These are phyloP conservation scores for Hermanozyma aechmeae DNA, from an alignment of 805 yeast species.

Conservation along the genomic window DNA sequence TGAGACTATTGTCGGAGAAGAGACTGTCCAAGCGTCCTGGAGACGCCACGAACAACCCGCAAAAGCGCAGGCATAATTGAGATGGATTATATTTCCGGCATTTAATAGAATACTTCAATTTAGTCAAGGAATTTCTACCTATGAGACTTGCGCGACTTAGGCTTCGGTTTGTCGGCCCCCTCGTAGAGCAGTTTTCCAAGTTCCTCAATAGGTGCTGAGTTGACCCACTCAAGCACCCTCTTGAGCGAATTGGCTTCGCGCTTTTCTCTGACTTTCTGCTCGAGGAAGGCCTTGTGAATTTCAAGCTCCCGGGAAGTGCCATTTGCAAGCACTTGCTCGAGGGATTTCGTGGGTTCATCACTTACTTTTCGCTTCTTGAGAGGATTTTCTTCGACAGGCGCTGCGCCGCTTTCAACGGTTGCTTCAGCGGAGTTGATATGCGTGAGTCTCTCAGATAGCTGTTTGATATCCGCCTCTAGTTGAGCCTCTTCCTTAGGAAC, in stretches of 20 bases:
- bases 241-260: constrained; percentile 31
- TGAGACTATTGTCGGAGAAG: constrained; percentile 5
- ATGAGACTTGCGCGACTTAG: constrained; percentile 9
- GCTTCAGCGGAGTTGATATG: constrained; percentile 17
- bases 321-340: neutral
- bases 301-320: constrained; percentile 20
- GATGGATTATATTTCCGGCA: neutral
- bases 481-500: constrained; percentile 21
- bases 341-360: neutral
- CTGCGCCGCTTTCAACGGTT: constrained; percentile 10
- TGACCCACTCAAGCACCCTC: constrained; percentile 54
- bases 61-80: neutral
- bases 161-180: constrained; percentile 34
- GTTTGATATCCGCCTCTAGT: constrained; percentile 22
- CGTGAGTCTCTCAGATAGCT: constrained; percentile 15
- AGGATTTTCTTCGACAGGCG: no score
- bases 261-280: constrained; percentile 21
- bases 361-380: no score
- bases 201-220: constrained; percentile 43
- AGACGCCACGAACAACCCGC: neutral
- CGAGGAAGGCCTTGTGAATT: constrained; percentile 15
- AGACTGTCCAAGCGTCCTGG: neutral
- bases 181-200: constrained; percentile 48
- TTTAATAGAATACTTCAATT: neutral
- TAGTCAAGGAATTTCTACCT: constrained; percentile 1